phyloP scores from a whole-genome alignment of 2,329 filamentous ascomycete genomes.

The Furcasterigmium furcatum region DNA sequence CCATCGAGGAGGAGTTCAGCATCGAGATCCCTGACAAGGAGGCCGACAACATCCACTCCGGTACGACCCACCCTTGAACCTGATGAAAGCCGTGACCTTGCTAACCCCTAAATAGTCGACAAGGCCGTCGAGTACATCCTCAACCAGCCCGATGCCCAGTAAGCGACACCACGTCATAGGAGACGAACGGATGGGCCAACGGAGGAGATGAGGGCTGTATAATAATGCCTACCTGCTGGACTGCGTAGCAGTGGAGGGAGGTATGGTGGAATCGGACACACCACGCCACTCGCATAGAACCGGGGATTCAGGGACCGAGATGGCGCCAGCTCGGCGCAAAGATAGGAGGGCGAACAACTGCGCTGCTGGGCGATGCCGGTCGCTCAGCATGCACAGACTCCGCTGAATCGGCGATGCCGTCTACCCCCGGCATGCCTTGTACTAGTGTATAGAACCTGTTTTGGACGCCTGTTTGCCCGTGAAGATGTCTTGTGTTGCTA shows the following conservation, averaged over 20 bases:
- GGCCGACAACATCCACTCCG: conserved; percentile 88
- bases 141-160: conserved; percentile 86
- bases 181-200: not conserved
- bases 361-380: too few relatives aligned
- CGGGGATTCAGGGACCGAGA: too few relatives aligned
- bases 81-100: not conserved
- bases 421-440: conserved; percentile 18
- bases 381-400: conserved; percentile 8
- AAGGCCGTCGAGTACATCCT: conserved; percentile 94
- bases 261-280: conserved; percentile 1
- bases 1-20: conserved; percentile 92
- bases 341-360: too few relatives aligned
- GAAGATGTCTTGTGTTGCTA: not conserved
- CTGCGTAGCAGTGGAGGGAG: not conserved
- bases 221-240: not conserved
- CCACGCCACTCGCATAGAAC: conserved; percentile 12
- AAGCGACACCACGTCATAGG: conserved; percentile 17
- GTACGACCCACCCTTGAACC: conserved; percentile 52
- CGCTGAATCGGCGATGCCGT: conserved; percentile 12
- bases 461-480: not conserved
- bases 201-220: not conserved
- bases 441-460: conserved; percentile 30
- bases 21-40: conserved; percentile 99
- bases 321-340: too few relatives aligned
- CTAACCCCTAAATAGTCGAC: conserved; percentile 59